Evolutionary conservation across 257 asterid genomes (phyloP).

Genomic region (Nicotiana tomentosiformis): DNA sequence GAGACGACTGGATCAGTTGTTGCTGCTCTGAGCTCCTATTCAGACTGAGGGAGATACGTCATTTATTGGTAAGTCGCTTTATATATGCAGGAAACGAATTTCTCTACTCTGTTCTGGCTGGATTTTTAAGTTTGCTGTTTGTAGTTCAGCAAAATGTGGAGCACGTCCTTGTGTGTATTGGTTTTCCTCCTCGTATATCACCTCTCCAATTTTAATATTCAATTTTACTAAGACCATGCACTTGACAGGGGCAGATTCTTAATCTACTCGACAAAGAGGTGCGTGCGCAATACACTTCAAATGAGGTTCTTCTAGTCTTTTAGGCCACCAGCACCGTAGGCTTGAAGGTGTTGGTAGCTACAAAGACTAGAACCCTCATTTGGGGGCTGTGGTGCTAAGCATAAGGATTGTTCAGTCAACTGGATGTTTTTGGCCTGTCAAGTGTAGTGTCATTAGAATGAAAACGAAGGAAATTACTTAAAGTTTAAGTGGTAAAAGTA

Average conservation of each 20-base stretch:
- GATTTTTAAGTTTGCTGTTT: not conserved
- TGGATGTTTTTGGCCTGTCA: not conserved
- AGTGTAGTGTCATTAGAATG: not conserved
- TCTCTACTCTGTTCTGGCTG: not conserved
- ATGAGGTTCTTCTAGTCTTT: not conserved
- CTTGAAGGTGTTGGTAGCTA: not conserved
- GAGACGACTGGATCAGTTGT: conserved; percentile 86
- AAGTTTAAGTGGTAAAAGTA: conserved; percentile 3
- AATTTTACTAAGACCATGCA: not conserved
- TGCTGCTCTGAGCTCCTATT: conserved; percentile 79
- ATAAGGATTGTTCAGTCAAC: not conserved
- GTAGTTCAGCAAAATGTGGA: not conserved
- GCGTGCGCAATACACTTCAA: not conserved
- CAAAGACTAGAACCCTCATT: not conserved
- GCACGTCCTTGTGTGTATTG: not conserved
- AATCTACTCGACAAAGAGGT: not conserved
- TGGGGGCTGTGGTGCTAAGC: not conserved
- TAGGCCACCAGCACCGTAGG: not conserved
- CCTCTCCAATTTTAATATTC: conserved; percentile 1
- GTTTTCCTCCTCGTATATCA: not conserved
- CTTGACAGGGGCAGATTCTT: not conserved
- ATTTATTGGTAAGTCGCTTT: not conserved
- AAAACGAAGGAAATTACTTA: not conserved
- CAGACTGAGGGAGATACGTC: conserved; percentile 35
- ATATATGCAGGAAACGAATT: not conserved